Evolutionary conservation across 495 filamentous ascomycete species (phyloP).

Genomic region (Aspergillus sclerotioniger): DNA sequence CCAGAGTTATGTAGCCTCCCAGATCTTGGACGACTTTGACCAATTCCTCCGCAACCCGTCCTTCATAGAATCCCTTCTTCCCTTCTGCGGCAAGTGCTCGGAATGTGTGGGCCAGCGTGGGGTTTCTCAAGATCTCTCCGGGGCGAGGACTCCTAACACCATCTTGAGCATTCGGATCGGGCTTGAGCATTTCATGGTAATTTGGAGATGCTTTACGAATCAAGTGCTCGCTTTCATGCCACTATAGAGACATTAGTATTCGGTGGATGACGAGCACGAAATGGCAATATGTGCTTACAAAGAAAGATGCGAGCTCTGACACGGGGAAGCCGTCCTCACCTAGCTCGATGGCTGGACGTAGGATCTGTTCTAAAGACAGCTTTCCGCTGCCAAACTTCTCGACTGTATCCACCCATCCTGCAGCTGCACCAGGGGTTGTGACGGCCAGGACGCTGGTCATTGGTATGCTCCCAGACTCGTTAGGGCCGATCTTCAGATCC

Average conservation of each 20-base stretch:
- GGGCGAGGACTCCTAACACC: conserved; percentile 68
- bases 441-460: conserved; percentile 75
- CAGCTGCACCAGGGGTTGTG: conserved; percentile 86
- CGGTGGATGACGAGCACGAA: background rate
- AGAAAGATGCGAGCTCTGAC: conserved; percentile 68
- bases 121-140: conserved; percentile 90
- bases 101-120: conserved; percentile 78
- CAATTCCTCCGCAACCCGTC: conserved; percentile 73
- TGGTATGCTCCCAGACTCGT: conserved; percentile 63
- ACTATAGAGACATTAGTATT: conserved; percentile 46
- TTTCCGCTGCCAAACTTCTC: conserved; percentile 90
- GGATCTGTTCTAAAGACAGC: conserved; percentile 71
- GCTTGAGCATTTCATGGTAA: conserved; percentile 78
- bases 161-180: conserved; percentile 60
- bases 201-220: conserved; percentile 78
- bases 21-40: conserved; percentile 72
- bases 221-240: conserved; percentile 57
- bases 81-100: conserved; percentile 73
- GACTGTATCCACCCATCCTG: conserved; percentile 92
- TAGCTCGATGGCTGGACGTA: conserved; percentile 80
- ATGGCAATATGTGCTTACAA: conserved; percentile 51
- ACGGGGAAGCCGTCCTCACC: conserved; percentile 90
- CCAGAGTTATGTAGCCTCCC: conserved; percentile 75
- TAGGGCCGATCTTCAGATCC: conserved; percentile 65
- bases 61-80: conserved; percentile 89